These are phyloP conservation scores for Gillenia trifoliata DNA, from an alignment of 306 rosid species.

Conservation along the genomic window DNA sequence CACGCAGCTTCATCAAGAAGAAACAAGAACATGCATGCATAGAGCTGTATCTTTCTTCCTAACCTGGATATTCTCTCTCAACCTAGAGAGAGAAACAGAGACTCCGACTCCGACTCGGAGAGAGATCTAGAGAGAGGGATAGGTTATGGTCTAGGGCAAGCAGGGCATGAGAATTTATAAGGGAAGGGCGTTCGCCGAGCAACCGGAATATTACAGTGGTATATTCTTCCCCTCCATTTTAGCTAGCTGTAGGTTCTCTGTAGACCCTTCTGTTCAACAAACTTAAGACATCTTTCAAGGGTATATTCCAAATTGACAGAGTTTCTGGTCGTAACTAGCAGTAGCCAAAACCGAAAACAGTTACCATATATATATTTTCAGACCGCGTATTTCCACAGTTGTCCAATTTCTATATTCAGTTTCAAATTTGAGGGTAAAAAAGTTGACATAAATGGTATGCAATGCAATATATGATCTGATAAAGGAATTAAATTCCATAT, in stretches of 20 bases:
- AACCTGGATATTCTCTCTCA: background rate
- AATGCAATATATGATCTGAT: no score
- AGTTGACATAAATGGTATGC: background rate
- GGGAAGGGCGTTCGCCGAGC: background rate
- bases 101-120: background rate
- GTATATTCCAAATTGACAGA: constrained; percentile 10
- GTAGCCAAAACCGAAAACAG: background rate
- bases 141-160: background rate
- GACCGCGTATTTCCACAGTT: background rate
- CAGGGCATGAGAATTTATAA: background rate
- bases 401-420: background rate
- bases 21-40: background rate
- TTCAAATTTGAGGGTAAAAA: background rate
- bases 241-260: background rate
- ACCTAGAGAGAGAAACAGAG: background rate
- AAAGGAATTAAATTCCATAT: no score
- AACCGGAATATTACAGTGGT: constrained; percentile 11
- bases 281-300: background rate
- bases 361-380: background rate
- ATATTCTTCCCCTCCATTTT: constrained; percentile 5
- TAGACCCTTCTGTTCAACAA: background rate
- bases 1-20: background rate
- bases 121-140: background rate
- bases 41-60: background rate
- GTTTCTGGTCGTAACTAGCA: background rate